Evolutionary conservation across 805 yeast species (phyloP).

Genomic region (Yamadazyma scolyti): DNA sequence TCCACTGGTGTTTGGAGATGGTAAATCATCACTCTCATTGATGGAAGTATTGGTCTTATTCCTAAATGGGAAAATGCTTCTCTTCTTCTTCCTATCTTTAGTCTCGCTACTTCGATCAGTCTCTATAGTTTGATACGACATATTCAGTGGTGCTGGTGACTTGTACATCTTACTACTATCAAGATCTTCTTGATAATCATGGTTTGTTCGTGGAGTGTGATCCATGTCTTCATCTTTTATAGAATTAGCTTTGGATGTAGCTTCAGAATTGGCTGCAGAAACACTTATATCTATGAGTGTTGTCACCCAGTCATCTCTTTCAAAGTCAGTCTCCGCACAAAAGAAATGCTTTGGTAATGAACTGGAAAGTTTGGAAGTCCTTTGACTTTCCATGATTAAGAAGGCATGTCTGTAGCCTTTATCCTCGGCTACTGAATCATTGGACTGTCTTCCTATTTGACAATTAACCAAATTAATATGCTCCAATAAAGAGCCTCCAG

Average conservation of each 20-base stretch:
- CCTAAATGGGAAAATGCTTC: conserved; percentile 59
- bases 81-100: conserved; percentile 45
- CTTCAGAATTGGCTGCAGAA: conserved; percentile 1
- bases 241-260: conserved; percentile 4
- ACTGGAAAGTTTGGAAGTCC: conserved; percentile 24
- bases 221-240: conserved; percentile 4
- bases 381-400: conserved; percentile 47
- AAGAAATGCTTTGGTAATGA: conserved; percentile 55
- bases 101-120: conserved; percentile 4
- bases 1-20: too few species aligned
- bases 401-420: conserved; percentile 60
- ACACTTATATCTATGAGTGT: conserved; percentile 26
- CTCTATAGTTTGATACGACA: conserved; percentile 5
- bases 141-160: conserved; percentile 8
- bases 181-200: conserved; percentile 14
- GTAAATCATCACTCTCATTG: conserved; percentile 23
- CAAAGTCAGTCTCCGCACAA: conserved; percentile 76
- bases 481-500: conserved; percentile 54
- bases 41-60: conserved; percentile 2
- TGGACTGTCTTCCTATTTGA: conserved; percentile 52
- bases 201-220: too few species aligned
- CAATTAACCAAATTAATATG: conserved; percentile 46
- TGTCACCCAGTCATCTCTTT: conserved; percentile 71
- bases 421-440: conserved; percentile 39
- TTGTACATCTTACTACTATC: conserved; percentile 6